Evolutionary conservation across 495 filamentous ascomycete genomes (phyloP).

Genomic region (Acidiella bohemica): DNA sequence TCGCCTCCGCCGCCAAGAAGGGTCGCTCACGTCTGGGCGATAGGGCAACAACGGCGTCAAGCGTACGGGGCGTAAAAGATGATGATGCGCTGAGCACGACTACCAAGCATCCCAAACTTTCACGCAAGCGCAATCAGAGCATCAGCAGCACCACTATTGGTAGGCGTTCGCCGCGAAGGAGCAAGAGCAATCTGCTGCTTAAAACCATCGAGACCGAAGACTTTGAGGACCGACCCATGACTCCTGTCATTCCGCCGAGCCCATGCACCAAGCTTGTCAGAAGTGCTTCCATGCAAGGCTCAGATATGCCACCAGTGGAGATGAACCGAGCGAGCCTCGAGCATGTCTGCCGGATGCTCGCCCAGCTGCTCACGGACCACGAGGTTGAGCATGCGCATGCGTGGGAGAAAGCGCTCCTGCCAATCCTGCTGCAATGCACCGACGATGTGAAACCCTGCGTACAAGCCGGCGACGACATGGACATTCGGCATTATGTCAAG

Average conservation of each 20-base stretch:
- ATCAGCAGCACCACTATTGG: conserved; percentile 56
- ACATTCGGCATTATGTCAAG: conserved; percentile 98
- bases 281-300: conserved; percentile 75
- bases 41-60: conserved; percentile 49
- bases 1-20: conserved; percentile 45
- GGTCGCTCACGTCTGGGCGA: conserved; percentile 59
- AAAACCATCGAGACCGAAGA: conserved; percentile 21
- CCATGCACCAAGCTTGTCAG: conserved; percentile 39
- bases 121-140: conserved; percentile 63
- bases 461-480: conserved; percentile 79
- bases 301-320: conserved; percentile 58
- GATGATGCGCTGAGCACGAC: conserved; percentile 44
- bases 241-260: conserved; percentile 1
- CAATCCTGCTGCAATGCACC: conserved; percentile 80
- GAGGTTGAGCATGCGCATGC: conserved; percentile 53
- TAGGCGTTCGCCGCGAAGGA: conserved; percentile 50
- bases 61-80: conserved; percentile 38
- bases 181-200: conserved; percentile 29
- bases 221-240: conserved; percentile 1
- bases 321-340: conserved; percentile 75
- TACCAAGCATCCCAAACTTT: conserved; percentile 43
- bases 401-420: conserved; percentile 87
- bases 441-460: conserved; percentile 92
- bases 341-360: conserved; percentile 73
- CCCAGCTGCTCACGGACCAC: conserved; percentile 66